Percentiles rank a stretch among this genome's conserved stretches.
phyloP scores from a whole-genome alignment of 495 filamentous ascomycete genomes.

The Thermochaetoides thermophila region DNA sequence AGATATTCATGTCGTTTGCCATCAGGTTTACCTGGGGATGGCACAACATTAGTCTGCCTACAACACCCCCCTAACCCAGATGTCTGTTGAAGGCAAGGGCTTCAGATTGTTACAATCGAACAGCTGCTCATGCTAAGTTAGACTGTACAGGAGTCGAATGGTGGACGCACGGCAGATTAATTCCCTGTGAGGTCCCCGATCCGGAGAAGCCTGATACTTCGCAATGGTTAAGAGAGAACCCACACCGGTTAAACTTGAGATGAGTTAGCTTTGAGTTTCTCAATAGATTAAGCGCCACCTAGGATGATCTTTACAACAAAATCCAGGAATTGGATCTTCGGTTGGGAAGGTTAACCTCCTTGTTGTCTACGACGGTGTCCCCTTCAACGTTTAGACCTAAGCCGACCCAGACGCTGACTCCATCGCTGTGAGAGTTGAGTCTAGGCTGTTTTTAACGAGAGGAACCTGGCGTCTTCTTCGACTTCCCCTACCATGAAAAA shows the following conservation, averaged over 20 bases:
- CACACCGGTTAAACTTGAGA: constrained; percentile 35
- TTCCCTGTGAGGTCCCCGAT: constrained; percentile 39
- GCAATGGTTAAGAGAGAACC: constrained; percentile 39
- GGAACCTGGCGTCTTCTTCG: constrained; percentile 32
- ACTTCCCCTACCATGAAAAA: constrained; percentile 33
- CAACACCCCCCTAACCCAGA: constrained; percentile 25
- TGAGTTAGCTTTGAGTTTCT: constrained; percentile 34
- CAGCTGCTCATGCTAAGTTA: constrained; percentile 4
- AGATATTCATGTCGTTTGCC: constrained; percentile 45
- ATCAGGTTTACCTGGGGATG: constrained; percentile 42
- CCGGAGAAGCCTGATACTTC: constrained; percentile 35
- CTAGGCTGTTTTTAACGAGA: constrained; percentile 22
- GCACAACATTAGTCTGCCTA: constrained; percentile 42
- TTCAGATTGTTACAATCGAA: neutral
- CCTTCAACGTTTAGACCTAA: constrained; percentile 29
- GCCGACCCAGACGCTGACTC: constrained; percentile 33
- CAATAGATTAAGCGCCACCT: constrained; percentile 22
- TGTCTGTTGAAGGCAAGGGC: constrained; percentile 20
- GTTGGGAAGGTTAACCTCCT: constrained; percentile 30
- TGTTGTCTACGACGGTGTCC: constrained; percentile 23
- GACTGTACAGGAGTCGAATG: constrained; percentile 33
- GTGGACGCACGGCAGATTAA: constrained; percentile 40
- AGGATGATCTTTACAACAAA: constrained; percentile 24
- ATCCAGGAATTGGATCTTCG: constrained; percentile 34
- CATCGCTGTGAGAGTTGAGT: constrained; percentile 29